Percentiles rank a stretch among this genome's conserved stretches.
Evolutionary conservation across 371 early-diverging fungal species (phyloP).

Genomic region (Capniomyces stellatus): DNA sequence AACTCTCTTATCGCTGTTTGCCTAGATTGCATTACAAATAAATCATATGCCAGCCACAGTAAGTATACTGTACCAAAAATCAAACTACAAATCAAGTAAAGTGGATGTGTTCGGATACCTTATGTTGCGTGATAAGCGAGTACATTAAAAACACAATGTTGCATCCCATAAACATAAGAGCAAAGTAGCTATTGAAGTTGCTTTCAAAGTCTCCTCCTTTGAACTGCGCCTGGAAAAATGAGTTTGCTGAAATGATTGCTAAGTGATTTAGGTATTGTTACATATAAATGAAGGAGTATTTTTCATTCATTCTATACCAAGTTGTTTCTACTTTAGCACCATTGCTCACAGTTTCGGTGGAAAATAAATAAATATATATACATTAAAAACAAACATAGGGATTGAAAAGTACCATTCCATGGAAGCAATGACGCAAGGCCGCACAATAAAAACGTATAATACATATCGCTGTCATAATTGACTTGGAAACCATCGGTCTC

Average conservation of each 20-base stretch:
- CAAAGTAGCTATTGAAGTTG: conserved; percentile 1
- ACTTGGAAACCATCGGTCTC: neutral
- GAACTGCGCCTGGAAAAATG: neutral
- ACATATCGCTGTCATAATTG: neutral
- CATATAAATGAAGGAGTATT: neutral
- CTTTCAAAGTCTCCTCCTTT: neutral
- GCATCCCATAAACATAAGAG: neutral
- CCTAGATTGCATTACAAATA: neutral
- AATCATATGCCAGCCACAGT: neutral
- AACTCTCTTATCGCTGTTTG: conserved; percentile 14
- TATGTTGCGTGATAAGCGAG: neutral
- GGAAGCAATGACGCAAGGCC: neutral
- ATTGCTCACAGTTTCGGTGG: too few relatives aligned
- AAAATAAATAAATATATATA: neutral
- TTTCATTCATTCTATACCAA: too few relatives aligned
- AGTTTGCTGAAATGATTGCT: neutral
- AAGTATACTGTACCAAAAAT: too few relatives aligned
- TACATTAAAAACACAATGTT: neutral
- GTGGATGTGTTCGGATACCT: neutral
- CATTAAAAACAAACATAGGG: neutral
- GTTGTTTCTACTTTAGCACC: too few relatives aligned
- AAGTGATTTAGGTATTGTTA: too few relatives aligned
- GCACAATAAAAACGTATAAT: conserved; percentile 1
- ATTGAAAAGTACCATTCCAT: neutral
- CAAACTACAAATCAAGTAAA: neutral